Evolutionary conservation across 345 rosid species (phyloP), one percentile per base, ranked within the genome.

Genomic region (Syzygium aqueum): DNA sequence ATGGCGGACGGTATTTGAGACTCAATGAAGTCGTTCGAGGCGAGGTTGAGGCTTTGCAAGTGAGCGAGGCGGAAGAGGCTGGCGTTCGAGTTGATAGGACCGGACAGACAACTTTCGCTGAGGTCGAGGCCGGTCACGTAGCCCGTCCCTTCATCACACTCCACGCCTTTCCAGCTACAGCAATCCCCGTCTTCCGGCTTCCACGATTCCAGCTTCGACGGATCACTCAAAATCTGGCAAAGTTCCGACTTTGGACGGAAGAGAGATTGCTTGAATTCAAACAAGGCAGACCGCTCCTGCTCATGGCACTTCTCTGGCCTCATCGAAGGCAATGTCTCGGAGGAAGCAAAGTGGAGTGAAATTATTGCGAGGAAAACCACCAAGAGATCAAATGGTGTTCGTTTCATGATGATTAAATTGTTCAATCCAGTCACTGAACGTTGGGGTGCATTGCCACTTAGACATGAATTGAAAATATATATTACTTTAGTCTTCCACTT

Each of bases 51-150:
- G 52, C 46, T 84, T 40, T 30, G 86, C 5, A 89, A 63, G 59
- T 89, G 89, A n/a, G 56, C 63, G 51, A 89, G 91, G 25, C 57
- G 87, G 83, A 88, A 89, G 57, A 89, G 85, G 67, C 57, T 86
- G 28, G 77, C 84, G 73, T 21, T 86, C n/a, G 89, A 87, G 53
- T 84, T 77, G 83, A 88, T 73, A 49, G 88, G 84, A 67, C 88
- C 89, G 17, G 22, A 37, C 14, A 89, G 88, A 40, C 50, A 84
- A 49, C 85, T 88, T 21, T 43, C 51, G 73, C 88, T 50, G 25
- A 89, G 89, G 14, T 89, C 84, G 40, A 89, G 87, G 37, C 59
- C 87, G 6, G 28, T 86, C 25, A 89, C 88, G 78, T 87, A 85
- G 52, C 89, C 89, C 6, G 63, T 86, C 49, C 49, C 19, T 33